phyloP scores from a whole-genome alignment of 176 grass and related monocot genomes.

The Eremochloa ophiuroides region DNA sequence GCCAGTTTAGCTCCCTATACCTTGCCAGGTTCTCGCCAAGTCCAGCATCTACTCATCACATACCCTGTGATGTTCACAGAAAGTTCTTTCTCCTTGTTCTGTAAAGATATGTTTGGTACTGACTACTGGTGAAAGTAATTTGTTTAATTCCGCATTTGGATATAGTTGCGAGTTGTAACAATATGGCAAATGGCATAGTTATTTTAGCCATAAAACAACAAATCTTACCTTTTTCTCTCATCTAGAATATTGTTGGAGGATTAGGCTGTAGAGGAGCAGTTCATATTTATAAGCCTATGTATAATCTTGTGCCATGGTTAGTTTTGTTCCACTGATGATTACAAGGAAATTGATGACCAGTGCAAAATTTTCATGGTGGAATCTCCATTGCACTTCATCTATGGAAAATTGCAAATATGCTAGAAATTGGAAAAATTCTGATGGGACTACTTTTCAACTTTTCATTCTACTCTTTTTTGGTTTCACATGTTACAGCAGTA shows the following conservation, averaged over 20 bases:
- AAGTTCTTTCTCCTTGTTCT: not conserved
- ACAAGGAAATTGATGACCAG: not conserved
- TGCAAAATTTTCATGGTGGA: not conserved
- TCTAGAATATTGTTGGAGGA: not conserved
- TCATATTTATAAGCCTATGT: not conserved
- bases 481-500: slow-evolving; percentile 5
- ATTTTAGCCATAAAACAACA: not conserved
- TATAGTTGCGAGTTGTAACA: not conserved
- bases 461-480: no score
- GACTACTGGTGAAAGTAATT: not conserved
- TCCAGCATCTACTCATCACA: not conserved
- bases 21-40: not conserved
- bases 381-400: not conserved
- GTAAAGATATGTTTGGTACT: slow-evolving; percentile 3
- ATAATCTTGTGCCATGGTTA: not conserved
- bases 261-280: not conserved
- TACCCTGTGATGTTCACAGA: not conserved
- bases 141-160: not conserved
- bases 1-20: not conserved
- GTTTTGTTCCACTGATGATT: not conserved
- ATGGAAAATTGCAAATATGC: no score
- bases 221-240: not conserved
- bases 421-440: no score
- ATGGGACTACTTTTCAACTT: no score
- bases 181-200: not conserved